phyloP scores from a whole-genome alignment of 352 stramenopile species.

The Pythium plurisporium region DNA sequence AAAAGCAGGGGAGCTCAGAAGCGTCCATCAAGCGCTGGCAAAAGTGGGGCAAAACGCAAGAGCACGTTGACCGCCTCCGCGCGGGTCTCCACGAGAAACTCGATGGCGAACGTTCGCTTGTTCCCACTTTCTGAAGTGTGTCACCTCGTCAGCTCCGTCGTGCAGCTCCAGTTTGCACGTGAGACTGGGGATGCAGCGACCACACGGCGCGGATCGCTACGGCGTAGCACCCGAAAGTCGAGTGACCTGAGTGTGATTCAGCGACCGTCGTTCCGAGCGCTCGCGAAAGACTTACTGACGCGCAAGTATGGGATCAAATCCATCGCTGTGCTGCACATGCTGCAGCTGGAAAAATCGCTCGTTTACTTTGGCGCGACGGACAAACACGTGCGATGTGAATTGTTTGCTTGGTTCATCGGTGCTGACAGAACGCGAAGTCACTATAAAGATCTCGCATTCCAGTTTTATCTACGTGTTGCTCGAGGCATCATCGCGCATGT shows the following conservation, averaged over 20 bases:
- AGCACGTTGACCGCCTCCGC: background rate
- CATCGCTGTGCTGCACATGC: slow-evolving; percentile 59
- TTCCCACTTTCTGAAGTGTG: slow-evolving; percentile 59
- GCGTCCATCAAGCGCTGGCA: slow-evolving; percentile 3
- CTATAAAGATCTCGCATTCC: slow-evolving; percentile 53
- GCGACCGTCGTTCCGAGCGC: slow-evolving; percentile 40
- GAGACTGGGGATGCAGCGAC: slow-evolving; percentile 27
- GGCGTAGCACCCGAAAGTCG: slow-evolving; percentile 6
- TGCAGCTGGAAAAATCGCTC: slow-evolving; percentile 69
- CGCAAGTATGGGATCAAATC: slow-evolving; percentile 77
- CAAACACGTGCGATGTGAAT: slow-evolving; percentile 48
- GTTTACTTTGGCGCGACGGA: slow-evolving; percentile 41
- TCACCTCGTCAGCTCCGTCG: slow-evolving; percentile 48
- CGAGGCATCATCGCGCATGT: slow-evolving; percentile 28
- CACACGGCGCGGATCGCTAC: slow-evolving; percentile 1
- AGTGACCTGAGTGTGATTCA: background rate
- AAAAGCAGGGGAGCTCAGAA: slow-evolving; percentile 23
- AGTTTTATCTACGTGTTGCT: slow-evolving; percentile 51
- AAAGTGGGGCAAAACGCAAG: slow-evolving; percentile 2
- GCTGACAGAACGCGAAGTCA: slow-evolving; percentile 33
- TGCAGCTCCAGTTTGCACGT: slow-evolving; percentile 61
- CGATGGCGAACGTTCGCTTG: slow-evolving; percentile 29
- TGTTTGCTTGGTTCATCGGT: slow-evolving; percentile 69
- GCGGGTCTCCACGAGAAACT: slow-evolving; percentile 25
- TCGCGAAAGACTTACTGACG: slow-evolving; percentile 55